Conservation (phyloP, 441 rosid species). For the Dalechampia spathulata region DNA sequence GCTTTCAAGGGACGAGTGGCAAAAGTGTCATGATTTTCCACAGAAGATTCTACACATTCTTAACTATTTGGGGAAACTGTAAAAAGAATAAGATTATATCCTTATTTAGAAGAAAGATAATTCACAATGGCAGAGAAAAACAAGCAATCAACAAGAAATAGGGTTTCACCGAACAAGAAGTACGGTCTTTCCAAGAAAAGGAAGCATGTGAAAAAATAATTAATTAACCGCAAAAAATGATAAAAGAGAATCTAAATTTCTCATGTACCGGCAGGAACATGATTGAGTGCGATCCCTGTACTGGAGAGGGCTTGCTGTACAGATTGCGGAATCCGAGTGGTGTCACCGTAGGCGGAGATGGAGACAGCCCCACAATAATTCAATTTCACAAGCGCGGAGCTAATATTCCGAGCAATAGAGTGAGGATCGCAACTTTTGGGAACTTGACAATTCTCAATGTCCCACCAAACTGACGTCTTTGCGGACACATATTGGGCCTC, state of each 20-base stretch:
- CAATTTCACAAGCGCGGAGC: constrained; percentile 63
- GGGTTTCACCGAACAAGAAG: no score
- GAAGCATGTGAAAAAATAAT: neutral
- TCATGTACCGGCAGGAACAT: constrained; percentile 75
- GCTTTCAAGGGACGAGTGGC: no score
- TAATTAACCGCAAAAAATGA: neutral
- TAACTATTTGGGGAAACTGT: no score
- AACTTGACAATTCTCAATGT: constrained; percentile 87
- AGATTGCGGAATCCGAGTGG: constrained; percentile 47
- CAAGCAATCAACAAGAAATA: no score
- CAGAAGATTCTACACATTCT: no score
- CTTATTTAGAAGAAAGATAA: no score
- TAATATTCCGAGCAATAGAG: constrained; percentile 75
- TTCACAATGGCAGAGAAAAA: no score
- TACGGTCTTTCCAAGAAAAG: neutral
- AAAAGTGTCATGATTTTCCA: no score
- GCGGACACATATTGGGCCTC: constrained; percentile 61
- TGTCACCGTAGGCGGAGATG: constrained; percentile 87
- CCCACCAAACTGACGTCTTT: constrained; percentile 96
- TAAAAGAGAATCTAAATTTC: neutral
- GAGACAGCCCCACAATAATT: constrained; percentile 76
- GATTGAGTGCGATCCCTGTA: constrained; percentile 87
- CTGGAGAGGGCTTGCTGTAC: constrained; percentile 78
- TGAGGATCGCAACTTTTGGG: constrained; percentile 61
- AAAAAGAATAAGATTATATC: no score